Percentiles rank a stretch among this genome's conserved stretches.
Conservation (phyloP, 352 stramenopile species). For the Blastocystis sp. region DNA sequence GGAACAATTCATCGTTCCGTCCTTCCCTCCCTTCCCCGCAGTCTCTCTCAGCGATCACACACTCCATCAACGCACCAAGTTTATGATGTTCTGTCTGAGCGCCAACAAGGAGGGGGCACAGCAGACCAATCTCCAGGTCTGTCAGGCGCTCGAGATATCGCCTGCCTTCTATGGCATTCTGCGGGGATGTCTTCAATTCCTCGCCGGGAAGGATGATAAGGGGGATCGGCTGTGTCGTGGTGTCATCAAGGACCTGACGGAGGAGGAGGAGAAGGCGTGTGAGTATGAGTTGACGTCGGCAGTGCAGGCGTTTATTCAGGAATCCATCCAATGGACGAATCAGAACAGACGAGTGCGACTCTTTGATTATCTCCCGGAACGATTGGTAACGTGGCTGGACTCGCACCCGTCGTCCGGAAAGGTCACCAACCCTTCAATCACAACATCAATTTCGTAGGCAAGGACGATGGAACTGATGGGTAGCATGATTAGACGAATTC, state of each 20-base stretch:
- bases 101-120: not conserved
- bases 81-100: constrained; percentile 31
- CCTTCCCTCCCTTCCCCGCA: not conserved
- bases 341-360: not conserved
- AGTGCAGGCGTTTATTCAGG: constrained; percentile 30
- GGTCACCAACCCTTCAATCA: constrained; percentile 7
- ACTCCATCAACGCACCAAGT: constrained; percentile 29
- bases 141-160: not conserved
- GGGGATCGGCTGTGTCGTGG: constrained; percentile 26
- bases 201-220: constrained; percentile 36
- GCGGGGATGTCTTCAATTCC: not conserved
- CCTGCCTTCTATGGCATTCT: constrained; percentile 9
- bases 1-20: not conserved
- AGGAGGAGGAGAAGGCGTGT: constrained; percentile 14
- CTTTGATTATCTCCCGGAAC: not conserved
- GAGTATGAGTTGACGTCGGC: constrained; percentile 22
- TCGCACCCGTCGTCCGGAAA: constrained; percentile 36
- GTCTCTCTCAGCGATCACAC: not conserved
- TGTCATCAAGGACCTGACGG: not conserved
- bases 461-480: not conserved
- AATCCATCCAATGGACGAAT: constrained; percentile 49
- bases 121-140: not conserved
- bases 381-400: constrained; percentile 31
- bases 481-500: constrained; percentile 37
- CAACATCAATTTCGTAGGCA: constrained; percentile 32